Base-by-base conservation (phyloP, 768 basidiomycete genomes). In the Podaxis sp. region DNA sequence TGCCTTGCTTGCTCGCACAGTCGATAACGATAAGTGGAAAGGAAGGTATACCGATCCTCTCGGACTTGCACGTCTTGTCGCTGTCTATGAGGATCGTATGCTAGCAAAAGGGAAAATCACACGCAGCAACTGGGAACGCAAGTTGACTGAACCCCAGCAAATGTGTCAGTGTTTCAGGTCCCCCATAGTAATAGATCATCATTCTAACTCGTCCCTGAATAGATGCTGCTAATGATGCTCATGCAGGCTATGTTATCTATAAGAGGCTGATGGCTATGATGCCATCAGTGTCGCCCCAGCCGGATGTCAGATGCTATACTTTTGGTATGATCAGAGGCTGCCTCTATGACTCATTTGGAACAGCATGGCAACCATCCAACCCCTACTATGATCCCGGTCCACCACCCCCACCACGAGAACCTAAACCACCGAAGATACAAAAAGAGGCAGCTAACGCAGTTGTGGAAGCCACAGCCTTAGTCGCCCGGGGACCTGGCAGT, bases 191-290 rank as follows among this genome's bases (percentile, higher is more conserved):
- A 61, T 11, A 16, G 46, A 44, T 51, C 57, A 46, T 25, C n/a
- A 54, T 50, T 54, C 57, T 57, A 9, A 57, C 55, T 55, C 50
- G 10, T 25, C 63, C 37, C 18, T 55, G 44, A 21, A 25, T 63
- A 88, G 90, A 91, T 72, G 91, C 88, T 3, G 82, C 79, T 35
- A 87, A 89, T 67, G 91, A 93, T 65, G 85, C 86, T 1, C 83
- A 87, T 66, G 81, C 88, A 3, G 88, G 84, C 11, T 83, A 82
- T 63, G 63, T 72, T 1, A 63, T 91, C 23, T 86, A 84, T 69
- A 70, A 65, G 32, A 76, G 70, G 35, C 74, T 92, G 7, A 58
- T 69, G 4, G 62, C 59, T 6, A 81, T 89, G 78, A 71, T 77
- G 16, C 61, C 67, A 28, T 54, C 66, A 5, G 70, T 78, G 63